Percentiles rank a stretch among this genome's conserved stretches.
phyloP scores from a whole-genome alignment of 1,284 basidiomycete genomes.

The Caloboletus firmus region DNA sequence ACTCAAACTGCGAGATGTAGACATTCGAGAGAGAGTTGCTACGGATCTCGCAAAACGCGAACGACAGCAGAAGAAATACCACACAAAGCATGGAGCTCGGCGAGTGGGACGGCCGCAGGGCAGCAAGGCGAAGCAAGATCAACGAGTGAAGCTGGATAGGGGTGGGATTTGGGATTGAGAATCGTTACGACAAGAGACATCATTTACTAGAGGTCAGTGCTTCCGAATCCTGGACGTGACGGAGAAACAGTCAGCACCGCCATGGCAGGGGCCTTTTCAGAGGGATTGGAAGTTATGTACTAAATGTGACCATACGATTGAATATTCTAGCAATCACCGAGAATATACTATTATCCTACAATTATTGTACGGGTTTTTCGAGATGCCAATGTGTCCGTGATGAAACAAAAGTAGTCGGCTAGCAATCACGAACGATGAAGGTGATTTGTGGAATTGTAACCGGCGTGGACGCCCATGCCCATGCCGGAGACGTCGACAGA shows the following conservation, averaged over 20 bases:
- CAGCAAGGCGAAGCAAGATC: conserved; percentile 83
- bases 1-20: conserved; percentile 27
- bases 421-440: conserved; percentile 11
- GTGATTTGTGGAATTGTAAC: conserved; percentile 7
- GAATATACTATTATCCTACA: conserved; percentile 23
- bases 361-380: conserved; percentile 16
- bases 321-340: conserved; percentile 2
- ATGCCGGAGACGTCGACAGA: conserved; percentile 35
- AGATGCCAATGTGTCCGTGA: not conserved
- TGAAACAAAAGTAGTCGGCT: not conserved
- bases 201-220: not conserved
- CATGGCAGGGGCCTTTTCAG: not conserved
- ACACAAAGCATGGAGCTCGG: conserved; percentile 64
- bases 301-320: conserved; percentile 7
- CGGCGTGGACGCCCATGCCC: conserved; percentile 28
- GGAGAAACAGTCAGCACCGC: conserved; percentile 6
- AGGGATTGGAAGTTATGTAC: conserved; percentile 8
- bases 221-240: conserved; percentile 6
- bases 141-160: conserved; percentile 60
- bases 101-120: conserved; percentile 74
- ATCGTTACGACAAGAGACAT: conserved; percentile 17
- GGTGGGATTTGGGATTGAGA: conserved; percentile 62
- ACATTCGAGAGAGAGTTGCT: conserved; percentile 60
- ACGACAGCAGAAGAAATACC: conserved; percentile 71
- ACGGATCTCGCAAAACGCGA: conserved; percentile 64